These are phyloP conservation scores for Yamadazyma friedrichii DNA, from an alignment of 1,139 yeast genomes.

Conservation along the genomic window DNA sequence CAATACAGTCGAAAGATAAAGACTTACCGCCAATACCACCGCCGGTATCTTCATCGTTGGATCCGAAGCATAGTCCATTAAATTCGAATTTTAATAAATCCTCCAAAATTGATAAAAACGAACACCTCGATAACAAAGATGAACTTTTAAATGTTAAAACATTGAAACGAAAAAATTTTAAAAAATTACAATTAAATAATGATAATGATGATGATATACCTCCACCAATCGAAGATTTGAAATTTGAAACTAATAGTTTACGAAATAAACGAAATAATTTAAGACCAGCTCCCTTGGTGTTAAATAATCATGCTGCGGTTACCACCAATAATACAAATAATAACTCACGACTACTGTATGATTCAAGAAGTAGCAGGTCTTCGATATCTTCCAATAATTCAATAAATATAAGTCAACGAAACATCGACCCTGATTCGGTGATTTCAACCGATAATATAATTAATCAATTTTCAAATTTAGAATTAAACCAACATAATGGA, in stretches of 20 bases:
- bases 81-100: no score
- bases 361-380: constrained; percentile 1
- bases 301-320: constrained; percentile 1
- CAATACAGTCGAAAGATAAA: constrained; percentile 32
- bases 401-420: constrained; percentile 23
- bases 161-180: constrained; percentile 69
- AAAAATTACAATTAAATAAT: constrained; percentile 54
- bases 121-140: constrained; percentile 6
- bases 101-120: no score
- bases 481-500: constrained; percentile 20
- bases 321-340: constrained; percentile 6
- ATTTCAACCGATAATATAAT: constrained; percentile 24
- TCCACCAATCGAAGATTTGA: constrained; percentile 10
- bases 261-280: constrained; percentile 17
- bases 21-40: constrained; percentile 39
- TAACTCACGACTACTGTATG: constrained; percentile 7
- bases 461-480: constrained; percentile 32
- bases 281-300: constrained; percentile 25
- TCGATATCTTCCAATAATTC: constrained; percentile 7
- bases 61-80: background rate
- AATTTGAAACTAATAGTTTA: constrained; percentile 15
- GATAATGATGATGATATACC: constrained; percentile 4
- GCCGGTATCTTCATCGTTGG: background rate
- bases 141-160: constrained; percentile 52
- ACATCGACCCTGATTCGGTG: constrained; percentile 30